phyloP scores from a whole-genome alignment of 495 filamentous ascomycete species.

The Mytilinidion resinicola region DNA sequence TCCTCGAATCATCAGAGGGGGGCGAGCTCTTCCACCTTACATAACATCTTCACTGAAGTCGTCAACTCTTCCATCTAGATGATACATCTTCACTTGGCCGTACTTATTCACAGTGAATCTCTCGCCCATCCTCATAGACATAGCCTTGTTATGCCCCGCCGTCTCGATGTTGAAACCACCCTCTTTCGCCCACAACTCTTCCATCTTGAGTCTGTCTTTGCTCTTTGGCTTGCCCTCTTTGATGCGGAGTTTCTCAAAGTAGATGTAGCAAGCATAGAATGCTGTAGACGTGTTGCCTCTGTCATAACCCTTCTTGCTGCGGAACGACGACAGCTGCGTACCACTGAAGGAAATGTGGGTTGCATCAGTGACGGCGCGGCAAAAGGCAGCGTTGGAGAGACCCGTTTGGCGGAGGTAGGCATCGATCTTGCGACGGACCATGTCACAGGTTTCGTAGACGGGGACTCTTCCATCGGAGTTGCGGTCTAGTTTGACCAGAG shows the following conservation, averaged over 20 bases:
- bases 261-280: conserved; percentile 50
- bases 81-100: too few relatives aligned
- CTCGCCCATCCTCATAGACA: too few relatives aligned
- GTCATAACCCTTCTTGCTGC: conserved; percentile 41
- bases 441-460: conserved; percentile 46
- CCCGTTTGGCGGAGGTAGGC: conserved; percentile 39
- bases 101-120: too few relatives aligned
- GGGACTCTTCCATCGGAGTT: too few relatives aligned
- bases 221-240: conserved; percentile 49
- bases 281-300: conserved; percentile 39
- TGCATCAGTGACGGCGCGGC: conserved; percentile 42
- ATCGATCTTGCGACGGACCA: conserved; percentile 49
- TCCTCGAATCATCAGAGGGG: too few relatives aligned
- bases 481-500: too few relatives aligned
- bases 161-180: conserved; percentile 2
- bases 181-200: conserved; percentile 38
- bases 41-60: too few relatives aligned
- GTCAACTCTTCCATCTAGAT: too few relatives aligned
- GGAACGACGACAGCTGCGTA: conserved; percentile 44
- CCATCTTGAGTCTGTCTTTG: conserved; percentile 47
- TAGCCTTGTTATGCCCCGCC: too few relatives aligned
- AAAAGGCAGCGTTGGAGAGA: too few relatives aligned
- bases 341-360: conserved; percentile 44
- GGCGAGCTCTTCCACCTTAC: too few relatives aligned
- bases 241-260: conserved; percentile 55